Conservation (phyloP, 1,284 basidiomycete species). For the Trichosporon ovoides region DNA sequence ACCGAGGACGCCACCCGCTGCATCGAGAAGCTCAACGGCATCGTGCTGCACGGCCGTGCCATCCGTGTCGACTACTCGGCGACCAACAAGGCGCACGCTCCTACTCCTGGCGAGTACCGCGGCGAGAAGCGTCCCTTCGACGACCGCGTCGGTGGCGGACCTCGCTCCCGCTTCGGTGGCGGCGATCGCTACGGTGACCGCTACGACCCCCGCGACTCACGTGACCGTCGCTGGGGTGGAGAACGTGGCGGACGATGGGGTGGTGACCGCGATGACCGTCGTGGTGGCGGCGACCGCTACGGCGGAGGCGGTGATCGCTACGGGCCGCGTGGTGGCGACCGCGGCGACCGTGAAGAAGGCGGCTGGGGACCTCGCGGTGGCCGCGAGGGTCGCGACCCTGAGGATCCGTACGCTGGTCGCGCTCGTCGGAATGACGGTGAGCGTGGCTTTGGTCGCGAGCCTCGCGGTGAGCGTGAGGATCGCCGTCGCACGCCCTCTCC, state of each 20-base stretch:
- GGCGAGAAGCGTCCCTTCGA: conserved; percentile 67
- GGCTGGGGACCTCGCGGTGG: conserved; percentile 1
- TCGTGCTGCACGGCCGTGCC: conserved; percentile 87
- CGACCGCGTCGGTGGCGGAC: conserved; percentile 37
- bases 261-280: conserved; percentile 27
- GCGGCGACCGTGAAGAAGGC: conserved; percentile 21
- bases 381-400: conserved; percentile 22
- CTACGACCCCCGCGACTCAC: conserved; percentile 16
- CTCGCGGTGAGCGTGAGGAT: conserved; percentile 7
- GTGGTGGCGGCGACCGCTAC: conserved; percentile 25
- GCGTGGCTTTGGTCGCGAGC: conserved; percentile 2
- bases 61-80: conserved; percentile 97
- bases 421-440: conserved; percentile 30
- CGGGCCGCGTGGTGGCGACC: conserved; percentile 23
- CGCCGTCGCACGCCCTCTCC: conserved; percentile 21
- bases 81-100: conserved; percentile 85
- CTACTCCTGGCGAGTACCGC: conserved; percentile 98
- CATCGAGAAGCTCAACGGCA: conserved; percentile 85
- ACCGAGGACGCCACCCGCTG: conserved; percentile 80
- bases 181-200: conserved; percentile 25
- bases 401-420: conserved; percentile 38
- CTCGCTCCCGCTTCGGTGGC: conserved; percentile 46
- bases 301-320: conserved; percentile 33
- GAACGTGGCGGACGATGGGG: conserved; percentile 38
- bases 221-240: conserved; percentile 25